Evolutionary conservation across 2,329 filamentous ascomycete species (phyloP).

Genomic region (Nannizziopsis barbatae): DNA sequence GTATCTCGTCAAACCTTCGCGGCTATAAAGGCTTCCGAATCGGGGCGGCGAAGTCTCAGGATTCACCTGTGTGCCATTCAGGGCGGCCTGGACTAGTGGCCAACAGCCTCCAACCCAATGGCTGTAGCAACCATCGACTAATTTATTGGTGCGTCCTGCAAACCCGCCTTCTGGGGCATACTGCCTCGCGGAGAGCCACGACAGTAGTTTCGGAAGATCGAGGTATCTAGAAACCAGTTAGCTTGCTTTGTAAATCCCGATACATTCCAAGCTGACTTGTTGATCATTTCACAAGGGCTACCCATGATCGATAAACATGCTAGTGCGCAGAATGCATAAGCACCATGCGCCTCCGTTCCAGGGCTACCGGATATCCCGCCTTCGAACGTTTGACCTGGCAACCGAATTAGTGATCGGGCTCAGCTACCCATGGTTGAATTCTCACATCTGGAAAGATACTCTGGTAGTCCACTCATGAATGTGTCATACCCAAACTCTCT

Average conservation of each 20-base stretch:
- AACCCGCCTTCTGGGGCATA: conserved; percentile 87
- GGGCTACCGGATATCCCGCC: conserved; percentile 82
- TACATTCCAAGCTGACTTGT: conserved; percentile 45
- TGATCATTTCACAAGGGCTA: conserved; percentile 61
- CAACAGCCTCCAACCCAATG: conserved; percentile 96
- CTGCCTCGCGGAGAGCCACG: conserved; percentile 83
- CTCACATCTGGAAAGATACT: conserved; percentile 72
- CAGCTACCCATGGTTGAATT: conserved; percentile 18
- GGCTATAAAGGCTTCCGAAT: conserved; percentile 52
- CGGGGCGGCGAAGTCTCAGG: conserved; percentile 18
- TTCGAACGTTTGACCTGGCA: conserved; percentile 76
- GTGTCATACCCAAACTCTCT: conserved; percentile 50
- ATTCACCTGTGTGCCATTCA: conserved; percentile 43
- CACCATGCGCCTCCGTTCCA: conserved; percentile 84
- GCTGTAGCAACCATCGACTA: conserved; percentile 96
- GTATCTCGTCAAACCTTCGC: conserved; percentile 76
- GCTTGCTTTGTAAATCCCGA: conserved; percentile 4
- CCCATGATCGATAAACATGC: conserved; percentile 80
- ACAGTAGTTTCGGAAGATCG: conserved; percentile 62
- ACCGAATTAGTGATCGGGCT: conserved; percentile 4
- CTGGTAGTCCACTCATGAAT: conserved; percentile 61
- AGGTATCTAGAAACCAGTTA: conserved; percentile 49
- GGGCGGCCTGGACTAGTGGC: conserved; percentile 72
- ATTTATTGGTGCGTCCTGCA: conserved; percentile 88
- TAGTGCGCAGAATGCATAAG: conserved; percentile 89